phyloP scores from a whole-genome alignment of 2,329 filamentous ascomycete genomes.

The Phialophora tarda region DNA sequence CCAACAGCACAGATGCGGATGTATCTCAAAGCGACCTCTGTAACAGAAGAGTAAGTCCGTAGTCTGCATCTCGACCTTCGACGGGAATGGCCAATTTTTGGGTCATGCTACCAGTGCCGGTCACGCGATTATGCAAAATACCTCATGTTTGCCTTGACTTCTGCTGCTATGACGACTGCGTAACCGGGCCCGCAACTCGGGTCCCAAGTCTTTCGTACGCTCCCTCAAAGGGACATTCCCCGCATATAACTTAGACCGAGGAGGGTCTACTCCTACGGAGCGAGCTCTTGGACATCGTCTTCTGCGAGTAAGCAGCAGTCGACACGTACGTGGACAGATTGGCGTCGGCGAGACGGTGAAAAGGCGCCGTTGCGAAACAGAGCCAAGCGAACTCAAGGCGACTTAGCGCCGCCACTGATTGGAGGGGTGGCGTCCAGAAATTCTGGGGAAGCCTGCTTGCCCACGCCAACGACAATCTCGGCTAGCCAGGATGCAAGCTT shows the following conservation, averaged over 20 bases:
- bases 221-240: background rate
- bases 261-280: background rate
- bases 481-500: background rate
- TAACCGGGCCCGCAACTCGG: background rate
- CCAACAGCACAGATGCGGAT: constrained; percentile 1
- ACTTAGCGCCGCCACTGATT: constrained; percentile 11
- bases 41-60: constrained; percentile 7
- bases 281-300: background rate
- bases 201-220: background rate
- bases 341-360: constrained; percentile 33
- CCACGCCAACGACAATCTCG: constrained; percentile 23
- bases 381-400: constrained; percentile 8
- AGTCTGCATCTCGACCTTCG: background rate
- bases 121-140: constrained; percentile 10
- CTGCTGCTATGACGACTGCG: constrained; percentile 6
- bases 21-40: constrained; percentile 2
- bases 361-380: constrained; percentile 26
- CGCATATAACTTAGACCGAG: background rate
- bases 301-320: constrained; percentile 7
- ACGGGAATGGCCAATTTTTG: background rate
- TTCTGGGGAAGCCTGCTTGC: constrained; percentile 30
- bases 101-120: constrained; percentile 6
- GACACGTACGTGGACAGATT: constrained; percentile 27
- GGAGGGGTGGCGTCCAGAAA: constrained; percentile 25
- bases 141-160: background rate